Conservation (phyloP, 1,284 basidiomycete genomes). For the Mycosarcoma mackinlayi region DNA sequence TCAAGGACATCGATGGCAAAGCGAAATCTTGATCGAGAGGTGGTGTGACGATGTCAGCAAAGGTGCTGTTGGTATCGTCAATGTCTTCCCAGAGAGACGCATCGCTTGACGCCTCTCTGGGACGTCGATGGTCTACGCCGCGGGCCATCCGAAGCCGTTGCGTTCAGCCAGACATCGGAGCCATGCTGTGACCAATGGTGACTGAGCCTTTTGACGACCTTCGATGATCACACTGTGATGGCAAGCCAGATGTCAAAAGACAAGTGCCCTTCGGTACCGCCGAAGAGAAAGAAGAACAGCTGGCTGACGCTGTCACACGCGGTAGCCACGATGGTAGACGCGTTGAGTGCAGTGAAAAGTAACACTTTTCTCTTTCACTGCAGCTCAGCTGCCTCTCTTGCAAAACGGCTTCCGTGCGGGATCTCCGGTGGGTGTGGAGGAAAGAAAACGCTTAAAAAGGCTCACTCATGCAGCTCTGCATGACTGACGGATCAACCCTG, state of each 20-base stretch:
- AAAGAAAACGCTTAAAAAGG: not conserved
- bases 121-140: constrained; percentile 14
- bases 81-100: constrained; percentile 37
- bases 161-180: not conserved
- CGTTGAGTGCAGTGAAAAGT: constrained; percentile 15
- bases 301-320: not conserved
- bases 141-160: constrained; percentile 8
- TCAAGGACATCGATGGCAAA: not conserved
- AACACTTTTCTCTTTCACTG: constrained; percentile 1
- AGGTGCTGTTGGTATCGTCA: constrained; percentile 18
- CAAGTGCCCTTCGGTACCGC: not conserved
- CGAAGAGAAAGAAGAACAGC: not conserved
- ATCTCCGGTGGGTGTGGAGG: constrained; percentile 7
- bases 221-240: not conserved
- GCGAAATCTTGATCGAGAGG: not conserved
- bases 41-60: constrained; percentile 26
- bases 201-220: not conserved
- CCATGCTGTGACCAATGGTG: not conserved
- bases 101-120: constrained; percentile 40
- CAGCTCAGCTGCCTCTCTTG: constrained; percentile 4
- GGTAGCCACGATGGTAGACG: not conserved
- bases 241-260: not conserved
- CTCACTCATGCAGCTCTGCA: constrained; percentile 3
- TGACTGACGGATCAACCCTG: not conserved
- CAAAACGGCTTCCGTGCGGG: constrained; percentile 3